These are phyloP conservation scores for Erodium texanum DNA, from an alignment of 441 rosid genomes.

Conservation along the genomic window DNA sequence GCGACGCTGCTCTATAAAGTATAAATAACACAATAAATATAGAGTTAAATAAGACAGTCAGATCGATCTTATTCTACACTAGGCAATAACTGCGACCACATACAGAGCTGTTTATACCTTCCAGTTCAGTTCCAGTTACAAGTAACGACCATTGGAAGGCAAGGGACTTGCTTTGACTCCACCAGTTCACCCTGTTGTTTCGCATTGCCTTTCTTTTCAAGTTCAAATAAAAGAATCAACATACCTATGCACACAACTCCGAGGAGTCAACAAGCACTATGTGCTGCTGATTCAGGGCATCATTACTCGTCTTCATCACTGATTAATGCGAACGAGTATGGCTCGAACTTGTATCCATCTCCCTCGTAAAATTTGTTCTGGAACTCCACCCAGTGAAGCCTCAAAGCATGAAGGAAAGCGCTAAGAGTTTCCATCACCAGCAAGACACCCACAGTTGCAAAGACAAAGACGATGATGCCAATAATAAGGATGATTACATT, in stretches of 20 bases:
- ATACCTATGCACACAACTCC: conserved; percentile 12
- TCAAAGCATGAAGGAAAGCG: conserved; percentile 82
- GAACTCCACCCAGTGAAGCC: conserved; percentile 98
- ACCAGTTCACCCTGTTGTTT: too few species aligned
- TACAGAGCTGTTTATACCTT: too few species aligned
- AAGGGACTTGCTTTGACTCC: too few species aligned
- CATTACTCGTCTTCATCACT: conserved; percentile 55
- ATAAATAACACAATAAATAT: too few species aligned
- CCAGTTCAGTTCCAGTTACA: too few species aligned
- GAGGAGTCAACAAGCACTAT: too few species aligned
- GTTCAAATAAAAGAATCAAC: conserved; percentile 1
- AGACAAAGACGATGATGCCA: conserved; percentile 59
- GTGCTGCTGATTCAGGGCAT: neutral
- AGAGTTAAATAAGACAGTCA: too few species aligned
- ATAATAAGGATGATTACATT: conserved; percentile 48
- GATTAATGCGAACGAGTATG: conserved; percentile 51
- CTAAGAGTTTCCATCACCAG: conserved; percentile 95
- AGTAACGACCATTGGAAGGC: too few species aligned
- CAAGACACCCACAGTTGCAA: conserved; percentile 80
- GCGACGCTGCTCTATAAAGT: too few species aligned
- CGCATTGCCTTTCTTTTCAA: neutral
- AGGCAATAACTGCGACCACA: too few species aligned
- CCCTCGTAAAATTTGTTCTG: conserved; percentile 93
- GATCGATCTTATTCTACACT: too few species aligned
- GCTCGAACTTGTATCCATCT: conserved; percentile 76